Evolutionary conservation across 352 stramenopile species (phyloP), one percentile per base, ranked within the genome.

Genomic region (Pythium aristosporum): DNA sequence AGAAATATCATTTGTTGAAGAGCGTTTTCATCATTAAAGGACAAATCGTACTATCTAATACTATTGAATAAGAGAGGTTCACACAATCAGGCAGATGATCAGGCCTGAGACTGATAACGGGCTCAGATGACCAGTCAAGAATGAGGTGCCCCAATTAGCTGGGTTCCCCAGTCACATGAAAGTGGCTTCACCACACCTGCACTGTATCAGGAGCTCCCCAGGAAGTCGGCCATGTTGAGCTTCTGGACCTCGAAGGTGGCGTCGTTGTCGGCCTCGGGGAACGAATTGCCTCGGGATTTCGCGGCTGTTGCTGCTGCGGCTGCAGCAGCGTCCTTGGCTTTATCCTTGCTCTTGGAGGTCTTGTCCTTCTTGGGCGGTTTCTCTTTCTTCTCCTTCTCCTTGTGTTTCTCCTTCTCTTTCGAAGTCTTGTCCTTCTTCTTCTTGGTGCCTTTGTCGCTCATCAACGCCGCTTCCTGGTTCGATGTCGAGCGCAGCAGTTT

Each of bases 191-290:
- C 5, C n/a, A 32, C 12, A 34, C 4, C 21, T 52, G 46, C n/a
- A 30, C 15, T 32, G 47, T 11, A 28, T 63, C 18, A 65, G 2
- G 47, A 58, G 23, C 47, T 51, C 15, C 82, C 74, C 7, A 92
- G 70, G 67, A 94, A 94, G 16, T 78, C 78, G 18, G 77, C 69
- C 82, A 90, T 94, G 59, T 91, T 83, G 56, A 89, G 79, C 25
- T 79, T 89, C 49, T 92, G 81, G 15, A 92, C 84, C 23, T 77
- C 75, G 61, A 92, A 92, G 25, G 67, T 76, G 48, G 54, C 55
- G 20, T 88, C 80, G 23, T 58, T 52, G 21, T 89, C 73, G 2
- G 68, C 46, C 28, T 76, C 77, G 15, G 68, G 76, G 58, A 86
- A 80, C 5, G 78, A 79, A 51, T 52, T 73, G 34, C 74, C 76